These are phyloP conservation scores for Pontederia paniculata DNA, from an alignment of 176 grass and related monocot genomes.

Conservation along the genomic window DNA sequence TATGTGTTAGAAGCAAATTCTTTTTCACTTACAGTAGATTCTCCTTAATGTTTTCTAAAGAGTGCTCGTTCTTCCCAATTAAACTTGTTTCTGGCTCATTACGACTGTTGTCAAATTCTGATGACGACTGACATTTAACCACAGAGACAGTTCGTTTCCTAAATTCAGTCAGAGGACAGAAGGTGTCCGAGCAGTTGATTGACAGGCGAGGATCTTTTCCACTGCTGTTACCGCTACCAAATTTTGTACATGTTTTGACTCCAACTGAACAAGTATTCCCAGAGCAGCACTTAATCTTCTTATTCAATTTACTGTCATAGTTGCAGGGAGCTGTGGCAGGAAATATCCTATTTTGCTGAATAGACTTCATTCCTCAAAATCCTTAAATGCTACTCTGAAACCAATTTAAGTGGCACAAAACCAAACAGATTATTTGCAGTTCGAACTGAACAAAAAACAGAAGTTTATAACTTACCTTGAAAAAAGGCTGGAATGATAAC, in stretches of 20 bases:
- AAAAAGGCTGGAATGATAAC: no score
- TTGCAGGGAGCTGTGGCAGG: background rate
- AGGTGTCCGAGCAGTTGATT: constrained; percentile 2
- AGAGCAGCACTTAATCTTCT: constrained; percentile 12
- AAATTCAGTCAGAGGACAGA: constrained; percentile 7
- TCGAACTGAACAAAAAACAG: no score
- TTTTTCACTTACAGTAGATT: constrained; percentile 28
- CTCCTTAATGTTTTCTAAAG: constrained; percentile 16
- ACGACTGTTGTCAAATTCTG: constrained; percentile 20
- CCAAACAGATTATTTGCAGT: no score
- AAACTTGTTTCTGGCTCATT: constrained; percentile 14
- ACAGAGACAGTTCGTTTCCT: constrained; percentile 23
- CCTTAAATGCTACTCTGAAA: background rate
- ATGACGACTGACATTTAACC: constrained; percentile 28
- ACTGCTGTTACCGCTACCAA: background rate
- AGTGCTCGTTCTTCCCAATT: constrained; percentile 21
- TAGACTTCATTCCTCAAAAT: constrained; percentile 14
- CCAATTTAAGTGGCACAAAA: no score
- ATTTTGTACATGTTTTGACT: background rate
- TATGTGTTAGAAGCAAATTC: constrained; percentile 4
- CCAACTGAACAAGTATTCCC: background rate
- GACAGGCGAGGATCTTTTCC: background rate
- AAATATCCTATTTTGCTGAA: constrained; percentile 13
- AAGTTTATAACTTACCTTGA: no score
- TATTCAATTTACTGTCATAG: background rate